Base-by-base conservation (phyloP, 257 asterid genomes). In the Sherardia arvensis region DNA sequence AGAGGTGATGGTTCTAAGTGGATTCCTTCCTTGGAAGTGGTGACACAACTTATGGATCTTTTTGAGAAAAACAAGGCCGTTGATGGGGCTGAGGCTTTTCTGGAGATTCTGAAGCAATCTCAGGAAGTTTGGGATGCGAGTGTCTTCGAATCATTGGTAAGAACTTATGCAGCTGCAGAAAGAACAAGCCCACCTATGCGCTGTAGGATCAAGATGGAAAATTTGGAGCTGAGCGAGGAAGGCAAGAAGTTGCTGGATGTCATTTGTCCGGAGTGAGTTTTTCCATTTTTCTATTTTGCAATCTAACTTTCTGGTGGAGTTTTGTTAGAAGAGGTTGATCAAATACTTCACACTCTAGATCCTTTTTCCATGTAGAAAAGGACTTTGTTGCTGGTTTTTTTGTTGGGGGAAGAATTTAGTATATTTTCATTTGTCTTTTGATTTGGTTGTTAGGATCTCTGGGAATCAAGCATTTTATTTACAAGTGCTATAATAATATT, bases 171-270 rank as follows among this genome's bases (percentile, higher is more conserved):
- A 18, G 88, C 84, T 69, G 90, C 97, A 7, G 96, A 80, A 66
- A 81, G 70, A 69, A 87, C 85, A 68, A 85, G 88, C 71, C 48
- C 77, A 4, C 74, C 77, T 62, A 78, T 89, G 83, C 82, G 80
- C 32, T 87, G 84, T 36, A 66, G 93, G 78, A 62, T 87, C 66
- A 92, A 87, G 79, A 89, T 92, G 97, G 99, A 89, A 83, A 84
- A 81, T 28, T 84, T 81, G 36, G 90, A 85, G 72, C 77, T 92
- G 68, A 87, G 88, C 4, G 91, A 79, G 66, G 91, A 84, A 71
- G 94, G 91, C 70, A 76, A 73, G 48, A 81, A 67, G 55, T 75
- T 92, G 60, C 81, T 92, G 28, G 80, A 84, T 69, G 85, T 70
- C 18, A 73, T 85, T 34, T 76, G 83, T 9, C 68, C 53, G 29